Conservation (phyloP, 345 rosid genomes). For the sweet orange (Citrus sinensis) region DVS_A1.0 CM039165.1:32926001-32926500, state of each 20-base stretch:
- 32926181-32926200: neutral
- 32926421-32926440: neutral
- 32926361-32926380: neutral
- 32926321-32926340: slow-evolving; percentile 78
- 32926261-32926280: slow-evolving; percentile 51
- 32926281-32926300: slow-evolving; percentile 71
- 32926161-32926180: neutral
- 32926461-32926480: neutral
- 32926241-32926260: slow-evolving; percentile 38
- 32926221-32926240: slow-evolving; percentile 13
- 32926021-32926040: neutral
- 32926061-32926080: neutral
- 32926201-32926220: neutral
- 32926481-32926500: neutral
- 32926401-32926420: neutral
- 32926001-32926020: neutral
- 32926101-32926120: neutral
- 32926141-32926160: neutral
- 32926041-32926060: neutral
- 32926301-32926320: slow-evolving; percentile 42
- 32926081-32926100: neutral
- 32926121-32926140: neutral
- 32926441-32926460: neutral
- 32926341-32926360: slow-evolving; percentile 51
- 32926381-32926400: neutral